These are phyloP conservation scores for Cladophialophora immunda DNA, from an alignment of 2,329 filamentous ascomycete species.

Conservation along the genomic window DNA sequence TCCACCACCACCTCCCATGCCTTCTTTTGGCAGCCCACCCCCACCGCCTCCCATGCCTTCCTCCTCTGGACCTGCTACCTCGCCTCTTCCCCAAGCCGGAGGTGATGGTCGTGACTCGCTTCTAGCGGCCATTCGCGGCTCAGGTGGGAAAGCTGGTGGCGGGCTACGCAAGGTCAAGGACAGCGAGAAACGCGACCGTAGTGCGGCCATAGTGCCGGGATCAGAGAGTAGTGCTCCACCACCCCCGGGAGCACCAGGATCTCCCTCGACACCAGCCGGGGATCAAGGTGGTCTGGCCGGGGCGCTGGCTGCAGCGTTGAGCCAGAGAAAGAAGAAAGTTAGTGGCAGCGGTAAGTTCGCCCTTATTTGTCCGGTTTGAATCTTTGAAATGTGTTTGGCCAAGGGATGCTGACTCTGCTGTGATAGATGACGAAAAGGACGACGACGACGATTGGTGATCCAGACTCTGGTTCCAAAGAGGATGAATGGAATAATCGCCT, in stretches of 20 bases:
- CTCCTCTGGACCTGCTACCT: slow-evolving; percentile 48
- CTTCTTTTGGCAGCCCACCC: slow-evolving; percentile 50
- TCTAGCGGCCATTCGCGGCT: slow-evolving; percentile 59
- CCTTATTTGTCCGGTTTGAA: neutral
- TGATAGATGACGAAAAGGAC: slow-evolving; percentile 56
- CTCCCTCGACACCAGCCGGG: slow-evolving; percentile 40
- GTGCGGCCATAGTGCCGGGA: slow-evolving; percentile 54
- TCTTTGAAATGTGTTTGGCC: neutral
- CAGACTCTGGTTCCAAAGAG: neutral
- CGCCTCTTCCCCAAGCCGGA: slow-evolving; percentile 55
- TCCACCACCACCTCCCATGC: slow-evolving; percentile 51
- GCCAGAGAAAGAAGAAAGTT: slow-evolving; percentile 91
- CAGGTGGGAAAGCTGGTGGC: slow-evolving; percentile 66
- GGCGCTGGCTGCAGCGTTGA: slow-evolving; percentile 78
- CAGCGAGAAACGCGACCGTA: slow-evolving; percentile 57
- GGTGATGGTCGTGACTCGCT: slow-evolving; percentile 54
- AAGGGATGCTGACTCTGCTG: slow-evolving; percentile 40
- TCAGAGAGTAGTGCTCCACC: slow-evolving; percentile 65
- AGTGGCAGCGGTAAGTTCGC: slow-evolving; percentile 85
- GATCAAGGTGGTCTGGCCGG: slow-evolving; percentile 74
- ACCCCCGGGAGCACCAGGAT: slow-evolving; percentile 62
- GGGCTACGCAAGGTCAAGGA: slow-evolving; percentile 57
- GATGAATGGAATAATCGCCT: neutral
- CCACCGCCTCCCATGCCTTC: slow-evolving; percentile 42
- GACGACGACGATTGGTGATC: slow-evolving; percentile 57